Conservation (phyloP, 2,329 filamentous ascomycete genomes). For the Epichloe amarillans region DNA sequence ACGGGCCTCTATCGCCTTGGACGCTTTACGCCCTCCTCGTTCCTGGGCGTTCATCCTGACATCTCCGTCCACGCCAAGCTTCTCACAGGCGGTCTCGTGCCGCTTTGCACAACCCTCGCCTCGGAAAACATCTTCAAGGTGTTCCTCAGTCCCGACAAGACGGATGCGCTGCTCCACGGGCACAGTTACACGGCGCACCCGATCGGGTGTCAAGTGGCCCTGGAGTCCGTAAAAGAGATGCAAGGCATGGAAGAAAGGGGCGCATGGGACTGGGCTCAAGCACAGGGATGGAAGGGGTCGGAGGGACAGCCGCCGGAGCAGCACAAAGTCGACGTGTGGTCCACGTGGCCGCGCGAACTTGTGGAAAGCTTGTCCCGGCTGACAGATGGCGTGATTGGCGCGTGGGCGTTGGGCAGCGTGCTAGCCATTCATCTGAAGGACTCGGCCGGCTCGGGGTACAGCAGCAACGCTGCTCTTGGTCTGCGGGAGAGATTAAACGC, state of each 20-base stretch:
- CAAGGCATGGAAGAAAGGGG: slow-evolving; percentile 39
- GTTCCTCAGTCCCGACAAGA: slow-evolving; percentile 61
- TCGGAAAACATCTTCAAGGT: slow-evolving; percentile 59
- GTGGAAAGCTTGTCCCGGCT: slow-evolving; percentile 43
- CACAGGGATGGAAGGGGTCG: slow-evolving; percentile 25
- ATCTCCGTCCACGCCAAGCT: slow-evolving; percentile 75
- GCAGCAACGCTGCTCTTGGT: slow-evolving; percentile 30
- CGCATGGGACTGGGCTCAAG: slow-evolving; percentile 42
- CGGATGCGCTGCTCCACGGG: slow-evolving; percentile 66
- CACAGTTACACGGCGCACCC: slow-evolving; percentile 82
- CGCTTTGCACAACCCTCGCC: slow-evolving; percentile 63
- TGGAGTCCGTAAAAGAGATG: slow-evolving; percentile 51
- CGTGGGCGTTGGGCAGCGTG: slow-evolving; percentile 64
- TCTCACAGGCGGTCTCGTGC: slow-evolving; percentile 66
- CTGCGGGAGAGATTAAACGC: slow-evolving; percentile 25
- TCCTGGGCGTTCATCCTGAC: slow-evolving; percentile 56
- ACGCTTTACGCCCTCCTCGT: slow-evolving; percentile 53
- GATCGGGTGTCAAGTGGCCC: slow-evolving; percentile 65
- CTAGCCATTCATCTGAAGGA: slow-evolving; percentile 47
- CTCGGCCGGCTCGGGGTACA: slow-evolving; percentile 30
- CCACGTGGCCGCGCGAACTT: slow-evolving; percentile 53
- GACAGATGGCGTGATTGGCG: slow-evolving; percentile 41
- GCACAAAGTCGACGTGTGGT: slow-evolving; percentile 37
- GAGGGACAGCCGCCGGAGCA: not conserved
- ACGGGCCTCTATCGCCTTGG: slow-evolving; percentile 75